phyloP scores from a whole-genome alignment of 805 yeast genomes.

The Tetrapisispora taiwanensis region DNA sequence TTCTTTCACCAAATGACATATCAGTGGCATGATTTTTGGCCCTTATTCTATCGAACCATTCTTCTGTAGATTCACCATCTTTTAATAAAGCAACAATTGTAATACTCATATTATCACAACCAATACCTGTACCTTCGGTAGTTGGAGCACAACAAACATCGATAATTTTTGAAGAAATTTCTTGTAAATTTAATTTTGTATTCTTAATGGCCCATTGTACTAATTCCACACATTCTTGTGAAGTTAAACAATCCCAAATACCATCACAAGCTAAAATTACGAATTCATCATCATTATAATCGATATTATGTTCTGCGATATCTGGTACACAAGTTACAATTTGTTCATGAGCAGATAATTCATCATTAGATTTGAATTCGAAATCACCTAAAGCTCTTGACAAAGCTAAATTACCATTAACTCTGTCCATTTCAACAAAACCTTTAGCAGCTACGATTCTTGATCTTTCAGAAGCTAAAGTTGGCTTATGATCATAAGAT shows the following conservation, averaged over 20 bases:
- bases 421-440: conserved; percentile 92
- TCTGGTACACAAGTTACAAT: conserved; percentile 94
- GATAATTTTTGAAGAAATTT: conserved; percentile 81
- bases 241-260: conserved; percentile 94
- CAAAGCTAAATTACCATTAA: conserved; percentile 90
- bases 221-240: conserved; percentile 89
- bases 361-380: conserved; percentile 66
- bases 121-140: conserved; percentile 87
- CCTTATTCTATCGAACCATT: conserved; percentile 53
- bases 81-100: conserved; percentile 72
- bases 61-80: conserved; percentile 40
- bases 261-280: conserved; percentile 95
- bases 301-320: conserved; percentile 66
- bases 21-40: conserved; percentile 21
- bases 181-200: conserved; percentile 47
- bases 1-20: conserved; percentile 38
- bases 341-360: conserved; percentile 91
- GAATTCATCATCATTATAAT: conserved; percentile 69
- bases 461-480: conserved; percentile 84
- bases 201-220: conserved; percentile 83
- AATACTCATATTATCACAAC: conserved; percentile 97
- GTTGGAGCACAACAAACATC: conserved; percentile 95
- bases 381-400: conserved; percentile 81
- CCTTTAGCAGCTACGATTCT: conserved; percentile 97
- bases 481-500: conserved; percentile 85